Evolutionary conservation across 2,329 filamentous ascomycete genomes (phyloP).

Genomic region (Simplicillium aogashimaense): DNA sequence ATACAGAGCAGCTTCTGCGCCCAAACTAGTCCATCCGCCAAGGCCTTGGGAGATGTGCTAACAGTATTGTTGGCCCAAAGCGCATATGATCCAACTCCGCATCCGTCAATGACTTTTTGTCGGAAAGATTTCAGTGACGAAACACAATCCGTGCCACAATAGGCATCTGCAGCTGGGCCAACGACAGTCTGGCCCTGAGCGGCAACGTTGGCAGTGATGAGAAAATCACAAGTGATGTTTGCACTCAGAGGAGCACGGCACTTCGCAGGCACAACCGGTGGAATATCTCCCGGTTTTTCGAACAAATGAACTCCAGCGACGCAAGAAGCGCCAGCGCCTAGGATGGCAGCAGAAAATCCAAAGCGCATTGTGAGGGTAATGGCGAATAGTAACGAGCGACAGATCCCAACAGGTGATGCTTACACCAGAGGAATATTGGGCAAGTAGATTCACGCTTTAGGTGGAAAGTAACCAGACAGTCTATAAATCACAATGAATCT

Average conservation of each 20-base stretch:
- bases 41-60: not conserved
- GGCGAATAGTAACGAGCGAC: too few relatives aligned
- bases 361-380: too few relatives aligned
- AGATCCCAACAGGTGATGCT: too few relatives aligned
- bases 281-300: not conserved
- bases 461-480: too few relatives aligned
- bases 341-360: too few relatives aligned
- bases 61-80: not conserved
- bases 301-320: too few relatives aligned
- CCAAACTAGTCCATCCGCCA: not conserved
- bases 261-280: not conserved
- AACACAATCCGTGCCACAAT: not conserved
- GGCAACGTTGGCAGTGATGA: not conserved
- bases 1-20: conserved; percentile 1
- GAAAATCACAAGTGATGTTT: conserved; percentile 2
- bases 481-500: too few relatives aligned
- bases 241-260: not conserved
- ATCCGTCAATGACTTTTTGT: not conserved
- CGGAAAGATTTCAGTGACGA: not conserved
- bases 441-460: too few relatives aligned
- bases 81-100: not conserved
- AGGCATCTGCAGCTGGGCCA: not conserved
- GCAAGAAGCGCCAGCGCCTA: too few relatives aligned
- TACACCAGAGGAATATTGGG: too few relatives aligned
- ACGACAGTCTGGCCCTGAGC: not conserved